These are phyloP conservation scores for Podospora pseudocomata DNA, from an alignment of 495 filamentous ascomycete species.

Conservation along the genomic window DNA sequence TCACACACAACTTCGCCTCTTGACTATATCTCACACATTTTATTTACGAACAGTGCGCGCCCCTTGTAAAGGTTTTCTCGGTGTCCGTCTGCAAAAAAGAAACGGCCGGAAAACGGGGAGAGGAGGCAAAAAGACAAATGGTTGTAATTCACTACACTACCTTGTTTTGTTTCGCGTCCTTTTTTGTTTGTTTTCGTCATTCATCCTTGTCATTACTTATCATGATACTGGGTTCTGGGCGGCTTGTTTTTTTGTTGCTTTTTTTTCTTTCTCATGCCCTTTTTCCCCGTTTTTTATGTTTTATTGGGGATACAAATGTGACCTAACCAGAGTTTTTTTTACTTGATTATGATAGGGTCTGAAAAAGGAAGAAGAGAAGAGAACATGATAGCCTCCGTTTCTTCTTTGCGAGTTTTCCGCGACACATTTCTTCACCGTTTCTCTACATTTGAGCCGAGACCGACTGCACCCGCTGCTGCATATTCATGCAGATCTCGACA, in stretches of 20 bases:
- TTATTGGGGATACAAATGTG: slow-evolving; percentile 1
- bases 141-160: slow-evolving; percentile 7
- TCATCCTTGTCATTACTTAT: slow-evolving; percentile 8
- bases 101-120: neutral
- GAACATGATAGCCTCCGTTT: neutral
- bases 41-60: neutral
- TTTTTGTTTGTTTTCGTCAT: neutral
- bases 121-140: neutral
- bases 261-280: neutral
- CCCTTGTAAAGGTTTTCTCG: slow-evolving; percentile 6
- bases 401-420: neutral
- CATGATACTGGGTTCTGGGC: slow-evolving; percentile 11
- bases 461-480: no score
- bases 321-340: slow-evolving; percentile 12
- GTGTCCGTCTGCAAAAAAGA: neutral
- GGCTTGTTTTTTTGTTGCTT: neutral
- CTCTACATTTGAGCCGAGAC: neutral
- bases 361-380: neutral
- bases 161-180: neutral
- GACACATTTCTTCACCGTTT: neutral
- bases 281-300: neutral
- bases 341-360: slow-evolving; percentile 18
- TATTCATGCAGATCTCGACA: no score
- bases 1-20: neutral
- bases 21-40: neutral